Evolutionary conservation across 1,139 yeast genomes (phyloP).

Genomic region (Sporopachydermia cereana): DNA sequence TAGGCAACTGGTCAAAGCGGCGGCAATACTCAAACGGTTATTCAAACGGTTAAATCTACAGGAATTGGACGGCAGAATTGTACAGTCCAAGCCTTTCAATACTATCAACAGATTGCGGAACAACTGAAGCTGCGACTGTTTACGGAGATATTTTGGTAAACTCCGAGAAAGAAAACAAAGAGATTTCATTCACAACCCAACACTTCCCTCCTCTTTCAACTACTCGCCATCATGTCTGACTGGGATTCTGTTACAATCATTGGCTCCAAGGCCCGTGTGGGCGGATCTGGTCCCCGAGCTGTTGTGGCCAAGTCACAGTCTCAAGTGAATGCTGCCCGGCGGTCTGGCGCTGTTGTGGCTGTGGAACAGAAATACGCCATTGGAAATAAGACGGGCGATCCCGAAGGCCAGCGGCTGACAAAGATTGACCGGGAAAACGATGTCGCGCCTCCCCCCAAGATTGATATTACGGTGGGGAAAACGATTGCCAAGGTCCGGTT

Average conservation of each 20-base stretch:
- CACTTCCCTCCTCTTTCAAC: too few species aligned
- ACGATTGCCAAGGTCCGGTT: constrained; percentile 79
- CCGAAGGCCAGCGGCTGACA: constrained; percentile 92
- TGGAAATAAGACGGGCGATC: constrained; percentile 48
- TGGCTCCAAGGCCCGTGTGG: constrained; percentile 80
- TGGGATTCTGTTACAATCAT: constrained; percentile 88
- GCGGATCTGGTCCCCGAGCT: constrained; percentile 83
- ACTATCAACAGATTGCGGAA: too few species aligned
- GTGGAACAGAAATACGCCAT: constrained; percentile 89
- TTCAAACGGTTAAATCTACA: too few species aligned
- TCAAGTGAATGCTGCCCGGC: constrained; percentile 85
- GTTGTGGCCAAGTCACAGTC: constrained; percentile 69
- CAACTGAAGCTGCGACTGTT: too few species aligned
- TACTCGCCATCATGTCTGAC: constrained; percentile 40
- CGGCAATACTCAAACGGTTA: too few species aligned
- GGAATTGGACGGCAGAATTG: too few species aligned
- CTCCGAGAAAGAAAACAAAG: too few species aligned
- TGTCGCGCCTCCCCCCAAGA: constrained; percentile 84
- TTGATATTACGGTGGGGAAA: constrained; percentile 76
- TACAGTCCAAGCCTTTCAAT: too few species aligned
- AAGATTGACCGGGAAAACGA: constrained; percentile 90
- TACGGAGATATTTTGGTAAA: too few species aligned
- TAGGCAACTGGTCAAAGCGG: too few species aligned
- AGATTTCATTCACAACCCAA: too few species aligned
- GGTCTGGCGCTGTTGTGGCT: constrained; percentile 78